Evolutionary conservation across 371 early-diverging fungal genomes (phyloP), one percentile per base, ranked within the genome.

Genomic region (Lichtheimia hyalospora): DNA sequence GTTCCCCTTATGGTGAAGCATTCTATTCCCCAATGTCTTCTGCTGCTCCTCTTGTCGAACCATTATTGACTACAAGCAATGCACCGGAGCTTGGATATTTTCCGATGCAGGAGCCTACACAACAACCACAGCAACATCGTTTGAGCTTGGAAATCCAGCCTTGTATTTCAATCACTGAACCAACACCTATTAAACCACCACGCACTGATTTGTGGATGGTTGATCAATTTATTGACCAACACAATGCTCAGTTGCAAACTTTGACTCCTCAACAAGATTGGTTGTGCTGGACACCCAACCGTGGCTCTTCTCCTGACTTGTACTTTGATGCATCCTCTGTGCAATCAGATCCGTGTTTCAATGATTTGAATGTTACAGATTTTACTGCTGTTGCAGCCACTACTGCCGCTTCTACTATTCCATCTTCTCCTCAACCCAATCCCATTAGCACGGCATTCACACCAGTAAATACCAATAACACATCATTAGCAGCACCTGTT

Each of bases 91-190:
- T 34, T 34, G 34, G 34, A 8, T 34, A 34, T 34, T 8, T 34
- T 10, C 46, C 21, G 5, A 21, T 46, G 10, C 18, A 46, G 10
- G 46, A 21, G 0, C 13, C 21, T 5, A 18, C 46, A 21, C n/a
- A 18, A 21, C 23, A 28, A n/a, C 27, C 28, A 34, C 51, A 48
- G 18, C 24, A 49, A 20, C 63, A 52, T 20, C 63, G 53, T 15
- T 49, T 66, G 25, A 66, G 62, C 41, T 15, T 66, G 42, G 66
- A 66, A 18, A 67, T 67, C 40, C 67, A 67, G 23, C 67, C 67
- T 18, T 67, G 58, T 42, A 67, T 67, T 48, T 67, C 67, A 1
- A 62, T 67, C 14, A 67, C 67, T 5, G 67, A 67, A 40, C 67
- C 67, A 3, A 67, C 67, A 14, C 67, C 67, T 14, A 52, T 67